phyloP scores from a whole-genome alignment of 192 early-diverging fungal species.

The Glomus cerebriforme region DNA sequence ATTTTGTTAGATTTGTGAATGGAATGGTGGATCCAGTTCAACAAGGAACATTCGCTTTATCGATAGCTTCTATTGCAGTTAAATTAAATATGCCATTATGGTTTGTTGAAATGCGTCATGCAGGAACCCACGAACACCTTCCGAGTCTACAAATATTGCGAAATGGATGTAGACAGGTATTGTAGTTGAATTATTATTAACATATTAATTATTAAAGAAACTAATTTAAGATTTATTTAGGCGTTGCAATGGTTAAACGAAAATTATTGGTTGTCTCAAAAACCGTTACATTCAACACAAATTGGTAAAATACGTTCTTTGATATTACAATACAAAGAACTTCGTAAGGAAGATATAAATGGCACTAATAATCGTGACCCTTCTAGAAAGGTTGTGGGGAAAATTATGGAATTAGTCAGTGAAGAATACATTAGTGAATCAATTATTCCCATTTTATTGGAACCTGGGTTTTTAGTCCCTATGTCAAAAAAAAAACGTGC shows the following conservation, averaged over 20 bases:
- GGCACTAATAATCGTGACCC: neutral
- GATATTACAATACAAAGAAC: constrained; percentile 19
- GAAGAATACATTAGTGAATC: constrained; percentile 46
- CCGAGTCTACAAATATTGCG: constrained; percentile 59
- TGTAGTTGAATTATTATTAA: constrained; percentile 3
- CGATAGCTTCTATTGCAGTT: constrained; percentile 51
- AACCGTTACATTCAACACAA: constrained; percentile 26
- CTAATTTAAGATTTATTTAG: constrained; percentile 33
- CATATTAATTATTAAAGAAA: neutral
- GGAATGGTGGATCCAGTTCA: constrained; percentile 30
- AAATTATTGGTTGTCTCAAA: constrained; percentile 56
- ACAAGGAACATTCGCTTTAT: constrained; percentile 43
- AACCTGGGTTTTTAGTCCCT: constrained; percentile 59
- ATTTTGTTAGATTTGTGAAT: constrained; percentile 28
- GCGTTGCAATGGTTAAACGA: constrained; percentile 59
- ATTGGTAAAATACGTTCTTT: constrained; percentile 33
- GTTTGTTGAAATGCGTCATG: constrained; percentile 72
- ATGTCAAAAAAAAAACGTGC: constrained; percentile 49
- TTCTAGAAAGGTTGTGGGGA: constrained; percentile 34
- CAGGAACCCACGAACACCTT: constrained; percentile 63
- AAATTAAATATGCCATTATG: constrained; percentile 60
- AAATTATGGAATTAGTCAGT: constrained; percentile 44
- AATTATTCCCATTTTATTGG: constrained; percentile 55
- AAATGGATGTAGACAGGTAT: constrained; percentile 45
- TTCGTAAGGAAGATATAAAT: constrained; percentile 30